These are phyloP conservation scores for Mycena haematopus DNA, from an alignment of 768 basidiomycete species.

Conservation along the genomic window DNA sequence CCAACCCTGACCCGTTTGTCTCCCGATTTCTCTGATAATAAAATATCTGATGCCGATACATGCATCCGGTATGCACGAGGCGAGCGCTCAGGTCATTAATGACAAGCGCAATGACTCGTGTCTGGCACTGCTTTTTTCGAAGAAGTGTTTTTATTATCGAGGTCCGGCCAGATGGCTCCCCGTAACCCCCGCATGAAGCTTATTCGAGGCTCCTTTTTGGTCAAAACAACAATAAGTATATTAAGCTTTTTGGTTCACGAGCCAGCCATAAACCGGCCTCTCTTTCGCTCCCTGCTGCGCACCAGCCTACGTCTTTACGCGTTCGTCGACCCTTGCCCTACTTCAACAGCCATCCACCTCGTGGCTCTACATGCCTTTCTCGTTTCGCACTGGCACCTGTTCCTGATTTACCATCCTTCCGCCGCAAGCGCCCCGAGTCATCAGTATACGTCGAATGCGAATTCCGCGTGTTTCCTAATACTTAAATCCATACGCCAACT, in stretches of 20 bases:
- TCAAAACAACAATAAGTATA: constrained; percentile 48
- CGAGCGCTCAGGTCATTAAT: constrained; percentile 26
- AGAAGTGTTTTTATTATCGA: constrained; percentile 22
- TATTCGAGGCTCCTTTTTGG: constrained; percentile 16
- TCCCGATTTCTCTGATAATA: constrained; percentile 19
- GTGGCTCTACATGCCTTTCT: constrained; percentile 60
- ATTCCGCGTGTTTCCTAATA: constrained; percentile 46
- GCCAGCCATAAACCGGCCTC: constrained; percentile 35
- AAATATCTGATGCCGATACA: constrained; percentile 21
- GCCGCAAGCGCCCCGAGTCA: constrained; percentile 33
- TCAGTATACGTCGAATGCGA: constrained; percentile 36
- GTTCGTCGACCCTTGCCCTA: constrained; percentile 40
- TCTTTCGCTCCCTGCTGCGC: constrained; percentile 33
- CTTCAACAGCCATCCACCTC: constrained; percentile 52
- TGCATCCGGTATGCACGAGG: constrained; percentile 29
- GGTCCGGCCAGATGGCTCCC: constrained; percentile 24
- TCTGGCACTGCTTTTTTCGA: constrained; percentile 23
- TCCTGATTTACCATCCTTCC: constrained; percentile 53
- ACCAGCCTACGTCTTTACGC: constrained; percentile 40
- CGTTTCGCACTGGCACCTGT: constrained; percentile 42
- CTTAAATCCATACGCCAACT: constrained; percentile 52
- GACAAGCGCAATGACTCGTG: constrained; percentile 33
- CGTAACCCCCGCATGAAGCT: constrained; percentile 29
- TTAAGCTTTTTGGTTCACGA: constrained; percentile 45
- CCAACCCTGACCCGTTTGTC: constrained; percentile 28